Base-by-base conservation (phyloP, 2,329 filamentous ascomycete genomes). In the Uncinocarpus reesii region DNA sequence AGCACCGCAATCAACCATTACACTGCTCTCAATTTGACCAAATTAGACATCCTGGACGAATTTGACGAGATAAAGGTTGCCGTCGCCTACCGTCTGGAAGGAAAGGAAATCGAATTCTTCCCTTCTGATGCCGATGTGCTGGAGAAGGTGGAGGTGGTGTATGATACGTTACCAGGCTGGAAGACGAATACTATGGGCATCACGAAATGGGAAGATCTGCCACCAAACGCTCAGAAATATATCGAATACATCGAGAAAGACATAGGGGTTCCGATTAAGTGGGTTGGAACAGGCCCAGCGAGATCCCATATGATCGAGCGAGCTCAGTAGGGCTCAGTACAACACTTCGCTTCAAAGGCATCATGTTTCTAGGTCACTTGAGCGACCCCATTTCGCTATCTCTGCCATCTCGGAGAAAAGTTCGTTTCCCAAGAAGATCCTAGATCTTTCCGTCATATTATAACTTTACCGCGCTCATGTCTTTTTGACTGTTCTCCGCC, bases 11-110 rank as follows among this genome's bases (percentile, higher is more conserved):
- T 74, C 55, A 74, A 73, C 63, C 68, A 71, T 62, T 74, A 73
- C 62, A 73, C 71, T 13, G 64, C 68, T 10, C 67, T 81, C 57
- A 81, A 82, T 66, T 67, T 81, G 49, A 81, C 78, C 49, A 81
- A 81, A 64, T 72, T 82, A 40, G 79, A 82, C 57, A 72, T 82
- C 28, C 68, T 82, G 5, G 79, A 82, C 58, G 72, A 75, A 58
- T 81, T 82, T 57, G 73, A 79, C 16, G 75, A 78, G 62, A 73
- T 82, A 64, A 75, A 80, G 62, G 71, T 82, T 34, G 79, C 74
- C 4, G 75, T 74, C 1, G 70, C 71, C 8, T 82, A 82, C 63
- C 68, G 67, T 41, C 60, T 76, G 58, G 60, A 75, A 36, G 77
- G 76, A 36, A 66, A 61, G 55, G 64, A 64, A 28, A 65, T 78